Conservation (phyloP, 495 filamentous ascomycete species). For the Cetradonia linearis region DNA sequence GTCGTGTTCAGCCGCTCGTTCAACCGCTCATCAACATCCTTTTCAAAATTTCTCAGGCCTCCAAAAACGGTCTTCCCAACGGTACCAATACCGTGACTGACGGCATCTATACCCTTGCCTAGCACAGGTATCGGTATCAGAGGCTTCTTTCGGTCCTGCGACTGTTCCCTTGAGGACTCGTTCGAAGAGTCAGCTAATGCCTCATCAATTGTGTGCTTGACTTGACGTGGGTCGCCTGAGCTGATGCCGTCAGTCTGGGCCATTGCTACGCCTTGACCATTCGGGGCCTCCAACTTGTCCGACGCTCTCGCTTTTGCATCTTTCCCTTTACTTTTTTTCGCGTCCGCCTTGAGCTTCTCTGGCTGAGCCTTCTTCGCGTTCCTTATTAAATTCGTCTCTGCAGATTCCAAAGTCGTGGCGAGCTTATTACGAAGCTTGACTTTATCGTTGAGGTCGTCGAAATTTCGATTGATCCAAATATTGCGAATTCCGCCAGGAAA, state of each 20-base stretch:
- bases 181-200: slow-evolving; percentile 44
- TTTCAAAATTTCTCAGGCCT: slow-evolving; percentile 36
- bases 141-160: slow-evolving; percentile 27
- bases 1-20: slow-evolving; percentile 11
- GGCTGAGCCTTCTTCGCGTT: slow-evolving; percentile 66
- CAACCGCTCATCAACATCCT: slow-evolving; percentile 11
- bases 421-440: slow-evolving; percentile 63
- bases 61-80: slow-evolving; percentile 46
- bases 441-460: slow-evolving; percentile 77
- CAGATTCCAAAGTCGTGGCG: slow-evolving; percentile 64
- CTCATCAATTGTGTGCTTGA: slow-evolving; percentile 61
- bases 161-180: slow-evolving; percentile 26
- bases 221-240: slow-evolving; percentile 73
- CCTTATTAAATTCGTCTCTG: slow-evolving; percentile 75
- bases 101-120: slow-evolving; percentile 34
- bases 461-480: slow-evolving; percentile 93
- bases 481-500: slow-evolving; percentile 94
- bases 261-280: slow-evolving; percentile 50
- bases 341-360: slow-evolving; percentile 53
- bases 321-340: slow-evolving; percentile 49
- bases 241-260: slow-evolving; percentile 64
- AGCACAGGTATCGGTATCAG: slow-evolving; percentile 35
- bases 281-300: slow-evolving; percentile 30
- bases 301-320: slow-evolving; percentile 42
- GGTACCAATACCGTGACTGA: slow-evolving; percentile 54